phyloP scores from a whole-genome alignment of 768 basidiomycete genomes.

The Psilocybe tampanensis region DNA sequence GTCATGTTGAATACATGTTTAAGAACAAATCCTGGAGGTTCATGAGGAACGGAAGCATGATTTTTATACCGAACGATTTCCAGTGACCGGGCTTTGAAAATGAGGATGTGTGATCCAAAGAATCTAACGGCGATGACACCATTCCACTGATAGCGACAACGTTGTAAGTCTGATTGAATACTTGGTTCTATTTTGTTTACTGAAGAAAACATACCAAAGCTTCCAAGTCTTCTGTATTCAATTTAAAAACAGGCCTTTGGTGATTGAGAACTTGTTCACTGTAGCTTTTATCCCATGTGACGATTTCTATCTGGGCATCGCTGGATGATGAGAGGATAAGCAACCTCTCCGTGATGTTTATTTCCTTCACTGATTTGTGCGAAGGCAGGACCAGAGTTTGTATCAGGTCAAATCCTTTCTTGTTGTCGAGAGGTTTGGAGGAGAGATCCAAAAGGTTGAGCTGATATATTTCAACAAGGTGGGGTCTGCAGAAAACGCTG shows the following conservation, averaged over 20 bases:
- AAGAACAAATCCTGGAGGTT: conserved; percentile 7
- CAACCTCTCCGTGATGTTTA: conserved; percentile 34
- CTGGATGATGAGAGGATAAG: conserved; percentile 32
- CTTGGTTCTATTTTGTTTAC: too few relatives aligned
- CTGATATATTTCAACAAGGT: conserved; percentile 23
- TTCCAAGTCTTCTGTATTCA: conserved; percentile 30
- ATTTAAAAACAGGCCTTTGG: conserved; percentile 12
- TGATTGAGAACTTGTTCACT: background rate
- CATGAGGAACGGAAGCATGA: background rate
- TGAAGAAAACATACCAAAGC: conserved; percentile 31
- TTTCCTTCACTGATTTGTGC: conserved; percentile 32
- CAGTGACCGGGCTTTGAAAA: conserved; percentile 53
- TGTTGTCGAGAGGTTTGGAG: background rate
- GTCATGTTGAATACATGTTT: conserved; percentile 31
- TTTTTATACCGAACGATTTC: conserved; percentile 40
- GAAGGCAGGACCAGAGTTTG: conserved; percentile 20
- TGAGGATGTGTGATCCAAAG: conserved; percentile 51
- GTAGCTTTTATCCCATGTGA: conserved; percentile 37
- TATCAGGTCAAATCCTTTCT: conserved; percentile 20
- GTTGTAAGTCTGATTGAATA: background rate
- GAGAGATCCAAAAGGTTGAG: conserved; percentile 14
- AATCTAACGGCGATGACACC: conserved; percentile 45
- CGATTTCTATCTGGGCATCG: conserved; percentile 30
- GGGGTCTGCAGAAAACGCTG: conserved; percentile 17
- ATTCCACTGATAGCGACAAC: conserved; percentile 33